Evolutionary conservation across 2,329 filamentous ascomycete species (phyloP).

Genomic region (Botryotinia calthae): DNA sequence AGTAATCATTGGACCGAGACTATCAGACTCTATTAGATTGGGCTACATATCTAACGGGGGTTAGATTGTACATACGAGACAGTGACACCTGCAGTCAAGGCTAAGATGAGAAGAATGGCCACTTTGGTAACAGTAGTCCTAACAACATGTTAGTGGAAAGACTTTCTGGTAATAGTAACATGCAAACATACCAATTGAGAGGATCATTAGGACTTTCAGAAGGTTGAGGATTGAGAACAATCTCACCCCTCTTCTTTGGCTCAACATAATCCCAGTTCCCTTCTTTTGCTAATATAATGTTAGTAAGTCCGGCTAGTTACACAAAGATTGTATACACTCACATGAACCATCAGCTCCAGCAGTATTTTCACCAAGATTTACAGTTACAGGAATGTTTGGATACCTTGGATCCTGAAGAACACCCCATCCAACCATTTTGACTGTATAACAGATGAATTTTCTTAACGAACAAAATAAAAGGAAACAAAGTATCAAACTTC

Average conservation of each 20-base stretch:
- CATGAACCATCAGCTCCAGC: slow-evolving; percentile 26
- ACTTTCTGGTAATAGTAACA: slow-evolving; percentile 30
- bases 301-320: not conserved
- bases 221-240: slow-evolving; percentile 53
- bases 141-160: not conserved
- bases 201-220: slow-evolving; percentile 53
- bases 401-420: slow-evolving; percentile 35
- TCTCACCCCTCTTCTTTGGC: slow-evolving; percentile 44
- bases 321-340: slow-evolving; percentile 9
- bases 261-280: slow-evolving; percentile 32
- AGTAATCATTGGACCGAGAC: slow-evolving; percentile 44
- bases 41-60: slow-evolving; percentile 25
- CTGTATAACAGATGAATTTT: not conserved
- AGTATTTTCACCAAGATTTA: slow-evolving; percentile 30
- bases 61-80: slow-evolving; percentile 28
- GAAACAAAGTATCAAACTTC: not conserved
- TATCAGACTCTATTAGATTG: slow-evolving; percentile 21
- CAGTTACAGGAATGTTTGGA: slow-evolving; percentile 35
- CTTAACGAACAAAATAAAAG: slow-evolving; percentile 6
- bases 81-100: slow-evolving; percentile 35
- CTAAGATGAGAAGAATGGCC: slow-evolving; percentile 32
- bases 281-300: slow-evolving; percentile 23
- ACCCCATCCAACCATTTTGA: slow-evolving; percentile 33
- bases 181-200: slow-evolving; percentile 46
- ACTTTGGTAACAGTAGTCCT: slow-evolving; percentile 31